These are phyloP conservation scores for Heritiera fomes DNA, from an alignment of 345 rosid genomes.

Conservation along the genomic window DNA sequence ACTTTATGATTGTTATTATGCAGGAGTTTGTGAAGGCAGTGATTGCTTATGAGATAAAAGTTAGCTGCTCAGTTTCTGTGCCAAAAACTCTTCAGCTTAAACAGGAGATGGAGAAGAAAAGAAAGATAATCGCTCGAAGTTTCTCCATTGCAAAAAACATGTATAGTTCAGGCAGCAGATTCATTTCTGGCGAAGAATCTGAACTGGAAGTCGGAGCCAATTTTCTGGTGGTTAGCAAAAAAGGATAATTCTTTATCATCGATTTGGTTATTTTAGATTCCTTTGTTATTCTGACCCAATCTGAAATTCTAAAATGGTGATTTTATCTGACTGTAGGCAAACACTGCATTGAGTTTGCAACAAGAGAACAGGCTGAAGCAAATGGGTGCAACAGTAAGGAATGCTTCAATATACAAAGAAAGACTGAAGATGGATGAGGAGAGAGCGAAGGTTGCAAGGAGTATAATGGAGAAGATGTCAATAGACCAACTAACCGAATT, in stretches of 20 bases:
- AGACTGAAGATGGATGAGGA: constrained; percentile 45
- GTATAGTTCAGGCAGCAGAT: constrained; percentile 24
- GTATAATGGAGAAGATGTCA: constrained; percentile 49
- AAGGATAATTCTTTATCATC: not conserved
- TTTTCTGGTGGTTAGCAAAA: constrained; percentile 42
- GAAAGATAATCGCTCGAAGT: constrained; percentile 39
- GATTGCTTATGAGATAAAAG: constrained; percentile 45
- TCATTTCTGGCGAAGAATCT: constrained; percentile 34
- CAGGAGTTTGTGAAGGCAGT: constrained; percentile 64
- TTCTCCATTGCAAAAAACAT: constrained; percentile 45
- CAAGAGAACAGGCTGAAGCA: constrained; percentile 67
- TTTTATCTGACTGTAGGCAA: constrained; percentile 33
- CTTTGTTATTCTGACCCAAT: too few relatives aligned
- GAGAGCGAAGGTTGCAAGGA: constrained; percentile 39
- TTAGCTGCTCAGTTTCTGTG: constrained; percentile 12
- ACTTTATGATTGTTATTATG: not conserved
- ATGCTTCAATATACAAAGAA: constrained; percentile 43
- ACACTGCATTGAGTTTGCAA: constrained; percentile 49
- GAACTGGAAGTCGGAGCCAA: constrained; percentile 44
- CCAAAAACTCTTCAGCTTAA: constrained; percentile 30
- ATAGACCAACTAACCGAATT: constrained; percentile 39
- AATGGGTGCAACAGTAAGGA: constrained; percentile 73
- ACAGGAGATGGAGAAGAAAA: constrained; percentile 40
- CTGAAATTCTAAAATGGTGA: not conserved
- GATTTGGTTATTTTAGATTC: too few relatives aligned